Evolutionary conservation across 106 monocot genomes (phyloP), one percentile per base, ranked within the genome.

Genomic region (Hemerocallis citrina): DNA sequence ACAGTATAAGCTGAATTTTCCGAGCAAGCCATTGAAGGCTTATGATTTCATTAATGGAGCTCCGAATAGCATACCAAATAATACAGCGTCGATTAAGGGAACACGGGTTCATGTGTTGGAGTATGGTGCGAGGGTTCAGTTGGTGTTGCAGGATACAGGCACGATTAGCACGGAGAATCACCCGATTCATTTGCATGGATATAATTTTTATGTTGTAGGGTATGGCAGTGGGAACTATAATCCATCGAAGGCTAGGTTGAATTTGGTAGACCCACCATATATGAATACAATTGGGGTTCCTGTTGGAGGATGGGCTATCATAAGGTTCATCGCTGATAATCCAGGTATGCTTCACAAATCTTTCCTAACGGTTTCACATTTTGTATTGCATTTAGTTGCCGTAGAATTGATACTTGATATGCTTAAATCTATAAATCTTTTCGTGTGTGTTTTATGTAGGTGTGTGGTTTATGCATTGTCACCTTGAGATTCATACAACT

Each of bases 111-210:
- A 50, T 28, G 70, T 76, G 10, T 33, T 76, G 22, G 65, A 76
- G 16, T 76, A 51, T 31, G 76, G 76, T 6, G 11, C 58, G 9
- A 57, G 39, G 42, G 76, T 76, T 2, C 65, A 76, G 59, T 51
- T 76, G 1, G 51, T 76, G 8, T 27, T 76, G 41, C 76, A 76
- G 70, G 70, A 76, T 27, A 76, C 76, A 1, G 70, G 76, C 2
- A 76, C 76, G 13, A 56, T 76, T 6, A 54, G 15, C 32, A 70
- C 74, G 0, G 79, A 79, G 65, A 79, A 68, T 66, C 79, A 79
- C n/a, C 74, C 74, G 38, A 69, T 74, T 9, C 79, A 79, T 45
- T 22, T 79, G 55, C 79, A 79, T 20, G 74, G 79, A 3, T 79
- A 74, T 57, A 73, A 78, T 4, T 74, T 70, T 63, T 79, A 74